phyloP scores from a whole-genome alignment of 192 early-diverging fungal species.

The Gryganskiella cystojenkinii region DNA sequence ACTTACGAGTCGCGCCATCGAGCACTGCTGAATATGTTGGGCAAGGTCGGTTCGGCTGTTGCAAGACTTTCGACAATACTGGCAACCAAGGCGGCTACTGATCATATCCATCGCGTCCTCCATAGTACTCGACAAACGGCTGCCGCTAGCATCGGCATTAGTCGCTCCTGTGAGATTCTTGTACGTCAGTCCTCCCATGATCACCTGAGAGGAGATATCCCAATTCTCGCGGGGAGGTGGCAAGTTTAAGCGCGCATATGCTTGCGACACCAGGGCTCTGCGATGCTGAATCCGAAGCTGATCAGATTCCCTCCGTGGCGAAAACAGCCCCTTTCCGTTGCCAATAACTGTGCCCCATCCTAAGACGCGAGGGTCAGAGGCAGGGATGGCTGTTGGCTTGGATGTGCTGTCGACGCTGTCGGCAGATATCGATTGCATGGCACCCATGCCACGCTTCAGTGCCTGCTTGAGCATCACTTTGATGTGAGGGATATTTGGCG shows the following conservation, averaged over 20 bases:
- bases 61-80: constrained; percentile 72
- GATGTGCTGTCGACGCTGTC: background rate
- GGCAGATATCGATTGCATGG: background rate
- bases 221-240: constrained; percentile 28
- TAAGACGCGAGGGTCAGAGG: background rate
- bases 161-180: background rate
- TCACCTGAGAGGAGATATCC: constrained; percentile 22
- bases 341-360: constrained; percentile 34
- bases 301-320: constrained; percentile 18
- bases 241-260: constrained; percentile 16
- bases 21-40: constrained; percentile 67
- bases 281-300: constrained; percentile 18
- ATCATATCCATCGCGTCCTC: constrained; percentile 23
- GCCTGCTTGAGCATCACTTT: constrained; percentile 25
- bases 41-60: constrained; percentile 68
- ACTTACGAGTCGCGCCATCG: constrained; percentile 61
- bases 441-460: constrained; percentile 27
- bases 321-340: constrained; percentile 41
- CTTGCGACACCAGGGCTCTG: constrained; percentile 16
- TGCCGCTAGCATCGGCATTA: background rate
- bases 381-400: background rate
- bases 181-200: constrained; percentile 9
- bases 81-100: constrained; percentile 55
- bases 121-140: constrained; percentile 11
- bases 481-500: constrained; percentile 8